Percentiles rank a stretch among this genome's conserved stretches.
These are phyloP conservation scores for Hypomontagnella submonticulosa DNA, from an alignment of 495 filamentous ascomycete genomes.

Conservation along the genomic window DNA sequence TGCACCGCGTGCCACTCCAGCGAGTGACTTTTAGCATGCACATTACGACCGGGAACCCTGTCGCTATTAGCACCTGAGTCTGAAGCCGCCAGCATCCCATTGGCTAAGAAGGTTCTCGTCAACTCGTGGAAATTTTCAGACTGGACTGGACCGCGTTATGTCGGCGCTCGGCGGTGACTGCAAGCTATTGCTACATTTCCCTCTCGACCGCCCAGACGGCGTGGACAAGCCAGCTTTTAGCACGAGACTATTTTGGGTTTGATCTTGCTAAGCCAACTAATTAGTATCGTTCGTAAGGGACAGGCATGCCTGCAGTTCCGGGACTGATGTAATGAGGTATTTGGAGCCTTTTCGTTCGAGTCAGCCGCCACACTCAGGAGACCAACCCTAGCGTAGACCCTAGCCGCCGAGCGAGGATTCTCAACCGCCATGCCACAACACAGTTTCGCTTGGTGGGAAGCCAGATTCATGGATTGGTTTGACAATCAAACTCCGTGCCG, in stretches of 20 bases:
- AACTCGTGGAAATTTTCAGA: slow-evolving; percentile 20
- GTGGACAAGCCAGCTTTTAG: slow-evolving; percentile 10
- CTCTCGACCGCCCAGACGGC: slow-evolving; percentile 19
- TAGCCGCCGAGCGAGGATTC: slow-evolving; percentile 28
- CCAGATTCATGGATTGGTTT: slow-evolving; percentile 27
- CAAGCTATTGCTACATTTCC: slow-evolving; percentile 24
- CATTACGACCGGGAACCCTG: slow-evolving; percentile 34
- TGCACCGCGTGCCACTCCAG: slow-evolving; percentile 36
- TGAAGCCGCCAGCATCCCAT: slow-evolving; percentile 37
- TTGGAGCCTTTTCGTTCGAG: slow-evolving; percentile 32
- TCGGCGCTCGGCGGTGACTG: slow-evolving; percentile 36
- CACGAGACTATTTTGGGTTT: slow-evolving; percentile 29
- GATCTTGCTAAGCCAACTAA: slow-evolving; percentile 19
- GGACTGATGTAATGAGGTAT: slow-evolving; percentile 38
- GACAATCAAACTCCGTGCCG: slow-evolving; percentile 21
- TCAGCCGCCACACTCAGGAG: slow-evolving; percentile 34
- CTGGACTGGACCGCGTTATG: slow-evolving; percentile 21
- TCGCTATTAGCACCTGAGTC: slow-evolving; percentile 22
- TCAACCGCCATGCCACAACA: slow-evolving; percentile 19
- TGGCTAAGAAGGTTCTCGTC: slow-evolving; percentile 20
- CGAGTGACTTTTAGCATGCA: slow-evolving; percentile 37
- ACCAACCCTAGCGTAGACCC: slow-evolving; percentile 24
- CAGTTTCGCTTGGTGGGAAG: slow-evolving; percentile 23
- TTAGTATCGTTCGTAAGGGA: slow-evolving; percentile 1
- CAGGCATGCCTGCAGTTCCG: slow-evolving; percentile 27